Evolutionary conservation across 2,329 filamentous ascomycete genomes (phyloP).

Genomic region (Helotiales sp.): DNA sequence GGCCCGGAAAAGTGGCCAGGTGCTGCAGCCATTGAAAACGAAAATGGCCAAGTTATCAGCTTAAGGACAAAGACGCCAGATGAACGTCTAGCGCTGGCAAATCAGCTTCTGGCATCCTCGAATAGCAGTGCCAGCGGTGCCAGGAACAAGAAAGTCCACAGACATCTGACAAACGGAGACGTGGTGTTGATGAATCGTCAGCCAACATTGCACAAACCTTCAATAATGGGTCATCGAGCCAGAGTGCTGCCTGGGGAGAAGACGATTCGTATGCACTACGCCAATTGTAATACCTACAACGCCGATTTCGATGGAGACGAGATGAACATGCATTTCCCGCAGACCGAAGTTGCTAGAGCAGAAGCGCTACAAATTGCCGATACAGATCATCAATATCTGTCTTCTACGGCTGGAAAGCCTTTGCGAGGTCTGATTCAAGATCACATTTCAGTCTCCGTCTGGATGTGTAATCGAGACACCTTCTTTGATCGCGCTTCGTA

Average conservation of each 20-base stretch:
- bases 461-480: slow-evolving; percentile 86
- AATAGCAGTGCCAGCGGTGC: slow-evolving; percentile 72
- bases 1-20: slow-evolving; percentile 93
- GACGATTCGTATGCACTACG: slow-evolving; percentile 99
- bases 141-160: slow-evolving; percentile 92
- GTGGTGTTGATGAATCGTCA: slow-evolving; percentile 99
- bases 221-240: slow-evolving; percentile 97
- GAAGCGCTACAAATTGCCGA: slow-evolving; percentile 93
- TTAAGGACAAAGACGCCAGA: slow-evolving; percentile 84
- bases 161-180: slow-evolving; percentile 94
- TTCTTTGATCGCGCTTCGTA: slow-evolving; percentile 89
- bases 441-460: slow-evolving; percentile 92
- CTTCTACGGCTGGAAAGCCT: slow-evolving; percentile 89
- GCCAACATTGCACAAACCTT: slow-evolving; percentile 95
- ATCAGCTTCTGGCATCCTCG: slow-evolving; percentile 86
- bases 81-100: slow-evolving; percentile 85
- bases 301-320: slow-evolving; percentile 99
- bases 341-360: slow-evolving; percentile 90
- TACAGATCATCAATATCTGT: slow-evolving; percentile 96
- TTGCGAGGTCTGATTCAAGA: slow-evolving; percentile 96
- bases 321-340: slow-evolving; percentile 99
- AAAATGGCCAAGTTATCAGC: slow-evolving; percentile 88
- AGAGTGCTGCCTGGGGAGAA: slow-evolving; percentile 91
- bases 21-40: slow-evolving; percentile 91
- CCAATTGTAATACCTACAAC: slow-evolving; percentile 99